A percentile compares a stretch with the other conserved stretches of the same genome.
Evolutionary conservation across 441 rosid genomes (phyloP).

Genomic region (Populus hybrid): DNA sequence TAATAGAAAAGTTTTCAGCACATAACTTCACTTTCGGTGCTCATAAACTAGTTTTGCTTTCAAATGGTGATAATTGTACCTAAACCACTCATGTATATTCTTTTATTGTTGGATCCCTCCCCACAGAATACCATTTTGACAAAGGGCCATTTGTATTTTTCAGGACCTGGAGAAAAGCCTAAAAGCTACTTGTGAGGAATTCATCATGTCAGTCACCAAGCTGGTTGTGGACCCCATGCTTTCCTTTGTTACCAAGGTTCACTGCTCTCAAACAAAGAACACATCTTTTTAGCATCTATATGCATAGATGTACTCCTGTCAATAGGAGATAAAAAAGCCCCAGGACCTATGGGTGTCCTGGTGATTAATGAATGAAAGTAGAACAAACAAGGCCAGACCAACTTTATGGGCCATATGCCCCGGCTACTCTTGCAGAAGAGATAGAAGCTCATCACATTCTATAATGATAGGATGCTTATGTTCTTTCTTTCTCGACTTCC

Average conservation of each 20-base stretch:
- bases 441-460: not conserved
- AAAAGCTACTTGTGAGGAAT: constrained; percentile 96
- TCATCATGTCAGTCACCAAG: constrained; percentile 94
- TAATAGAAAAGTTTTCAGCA: not conserved
- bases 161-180: constrained; percentile 96
- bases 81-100: not conserved
- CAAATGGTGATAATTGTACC: not conserved
- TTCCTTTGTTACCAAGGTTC: constrained; percentile 88
- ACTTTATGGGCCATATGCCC: not conserved
- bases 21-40: not conserved
- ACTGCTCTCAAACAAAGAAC: constrained; percentile 10
- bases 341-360: not conserved
- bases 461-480: not conserved
- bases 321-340: not conserved
- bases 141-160: constrained; percentile 18
- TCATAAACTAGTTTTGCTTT: not conserved
- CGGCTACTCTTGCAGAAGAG: not conserved
- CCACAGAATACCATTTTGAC: not conserved
- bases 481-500: not conserved
- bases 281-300: not conserved
- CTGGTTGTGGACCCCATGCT: constrained; percentile 97
- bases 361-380: not conserved
- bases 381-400: not conserved
- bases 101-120: not conserved
- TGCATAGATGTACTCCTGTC: not conserved